Percentiles rank a stretch among this genome's conserved stretches.
These are phyloP conservation scores for Talaromyces stipitatus DNA, from an alignment of 495 filamentous ascomycete genomes.

Conservation along the genomic window DNA sequence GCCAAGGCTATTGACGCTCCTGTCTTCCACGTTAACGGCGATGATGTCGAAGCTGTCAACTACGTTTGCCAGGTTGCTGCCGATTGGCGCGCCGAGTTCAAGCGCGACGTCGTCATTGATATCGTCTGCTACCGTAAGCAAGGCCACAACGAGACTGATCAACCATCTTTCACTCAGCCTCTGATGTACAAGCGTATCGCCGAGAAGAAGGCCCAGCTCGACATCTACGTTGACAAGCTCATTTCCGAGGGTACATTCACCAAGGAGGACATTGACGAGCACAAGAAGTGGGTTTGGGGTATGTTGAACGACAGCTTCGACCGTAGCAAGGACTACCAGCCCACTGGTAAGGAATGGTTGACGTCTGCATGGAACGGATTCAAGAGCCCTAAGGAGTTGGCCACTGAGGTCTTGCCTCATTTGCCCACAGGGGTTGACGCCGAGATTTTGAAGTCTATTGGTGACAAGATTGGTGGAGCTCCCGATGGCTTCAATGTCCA, in stretches of 20 bases:
- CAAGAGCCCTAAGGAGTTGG: conserved; percentile 96
- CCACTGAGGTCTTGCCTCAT: conserved; percentile 90
- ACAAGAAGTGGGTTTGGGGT: conserved; percentile 99
- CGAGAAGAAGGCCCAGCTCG: conserved; percentile 68
- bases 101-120: conserved; percentile 94
- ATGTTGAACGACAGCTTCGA: conserved; percentile 97
- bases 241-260: conserved; percentile 88
- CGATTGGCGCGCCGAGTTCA: conserved; percentile 97
- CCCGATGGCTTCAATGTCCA: conserved; percentile 85
- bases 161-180: conserved; percentile 98
- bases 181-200: conserved; percentile 98
- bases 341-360: conserved; percentile 94
- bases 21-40: conserved; percentile 97
- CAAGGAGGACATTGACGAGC: conserved; percentile 95
- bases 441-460: conserved; percentile 69
- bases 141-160: conserved; percentile 98
- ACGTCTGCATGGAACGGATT: conserved; percentile 98
- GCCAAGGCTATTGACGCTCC: conserved; percentile 97
- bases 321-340: conserved; percentile 94
- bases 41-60: conserved; percentile 96
- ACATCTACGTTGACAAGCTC: conserved; percentile 83
- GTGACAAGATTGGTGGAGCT: conserved; percentile 59
- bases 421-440: conserved; percentile 71
- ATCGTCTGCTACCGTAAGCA: conserved; percentile 98
- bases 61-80: conserved; percentile 95